Base-by-base conservation (phyloP, 2,329 filamentous ascomycete genomes). In the Myrmaecium sp. region DNA sequence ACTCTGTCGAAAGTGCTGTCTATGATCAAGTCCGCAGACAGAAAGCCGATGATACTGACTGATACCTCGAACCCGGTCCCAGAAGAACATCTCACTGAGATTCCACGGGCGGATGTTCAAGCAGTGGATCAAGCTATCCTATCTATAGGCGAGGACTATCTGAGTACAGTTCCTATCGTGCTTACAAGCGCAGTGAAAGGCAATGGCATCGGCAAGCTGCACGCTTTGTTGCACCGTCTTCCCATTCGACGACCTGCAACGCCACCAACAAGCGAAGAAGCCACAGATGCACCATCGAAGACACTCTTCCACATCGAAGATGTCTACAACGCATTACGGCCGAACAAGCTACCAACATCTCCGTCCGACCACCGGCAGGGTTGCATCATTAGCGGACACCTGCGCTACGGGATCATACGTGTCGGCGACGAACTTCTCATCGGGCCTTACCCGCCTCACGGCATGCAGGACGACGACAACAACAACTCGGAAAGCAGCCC, bases 241-340 rank as follows among this genome's bases (percentile, higher is more conserved):
- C 84, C 84, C 0, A 60, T 86, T 13, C 74, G 46, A 2, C 21
- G 37, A 3, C 11, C 21, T 14, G 20, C 30, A 4, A 30, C 14
- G 17, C 25, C 75, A 5, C 54, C 61, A 2, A 40, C 50, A n/a
- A n/a, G n/a, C n/a, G n/a, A n/a, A n/a, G n/a, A n/a, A n/a, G n/a
- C n/a, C n/a, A n/a, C n/a, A n/a, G n/a, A n/a, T n/a, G n/a, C 21
- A 10, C 24, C 33, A 13, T 67, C 71, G 2, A 57, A 58, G 4
- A 67, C 67, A 17, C 55, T 94, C 2, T 95, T 95, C 42, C 79
- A 94, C 43, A 68, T 95, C 14, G 86, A 95, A 44, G 86, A 94
- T 39, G 72, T 83, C 1, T 95, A 92, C 48, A 66, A 84, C 9
- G 68, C 33, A 15, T 27, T 29, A 10, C 26, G 35, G 12, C 35